phyloP scores from a whole-genome alignment of 2,329 filamentous ascomycete species.

The Trichoderma oligosporum region DNA sequence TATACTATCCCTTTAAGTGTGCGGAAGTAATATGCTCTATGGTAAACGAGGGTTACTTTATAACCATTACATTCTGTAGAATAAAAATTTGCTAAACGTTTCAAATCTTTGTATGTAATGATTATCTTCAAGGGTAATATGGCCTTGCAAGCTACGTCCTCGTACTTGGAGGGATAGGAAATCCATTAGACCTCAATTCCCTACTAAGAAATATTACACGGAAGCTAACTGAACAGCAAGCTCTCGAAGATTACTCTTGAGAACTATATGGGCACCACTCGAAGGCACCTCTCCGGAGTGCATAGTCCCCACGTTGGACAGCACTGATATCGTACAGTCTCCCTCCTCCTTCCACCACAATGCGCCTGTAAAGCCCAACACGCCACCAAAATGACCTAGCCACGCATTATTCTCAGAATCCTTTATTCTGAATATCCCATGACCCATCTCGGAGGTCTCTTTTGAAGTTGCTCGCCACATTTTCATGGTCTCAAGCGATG shows the following conservation, averaged over 20 bases:
- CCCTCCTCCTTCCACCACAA: conserved; percentile 20
- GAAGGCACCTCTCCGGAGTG: conserved; percentile 14
- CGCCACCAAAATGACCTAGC: conserved; percentile 19
- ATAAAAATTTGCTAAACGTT: too few species aligned
- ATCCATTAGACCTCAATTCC: too few species aligned
- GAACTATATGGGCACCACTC: conserved; percentile 17
- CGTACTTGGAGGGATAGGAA: too few species aligned
- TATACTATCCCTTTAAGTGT: too few species aligned
- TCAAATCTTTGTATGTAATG: too few species aligned
- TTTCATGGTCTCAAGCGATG: conserved; percentile 17
- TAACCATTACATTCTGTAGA: too few species aligned
- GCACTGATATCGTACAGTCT: conserved; percentile 13
- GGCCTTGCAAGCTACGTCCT: too few species aligned
- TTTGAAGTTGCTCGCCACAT: conserved; percentile 15
- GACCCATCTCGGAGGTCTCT: conserved; percentile 16
- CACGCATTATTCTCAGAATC: conserved; percentile 5
- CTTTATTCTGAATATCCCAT: conserved; percentile 18
- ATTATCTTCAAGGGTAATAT: too few species aligned
- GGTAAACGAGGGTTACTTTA: too few species aligned
- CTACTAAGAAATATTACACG: too few species aligned
- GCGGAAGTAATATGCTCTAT: too few species aligned
- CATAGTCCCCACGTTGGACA: conserved; percentile 20
- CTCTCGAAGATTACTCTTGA: conserved; percentile 7
- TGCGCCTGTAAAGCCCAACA: conserved; percentile 19
- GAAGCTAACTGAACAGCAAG: conserved; percentile 1